Percentiles rank a stretch among this genome's conserved stretches.
phyloP scores from a whole-genome alignment of 306 rosid genomes.

The Ceratonia siliqua region DNA sequence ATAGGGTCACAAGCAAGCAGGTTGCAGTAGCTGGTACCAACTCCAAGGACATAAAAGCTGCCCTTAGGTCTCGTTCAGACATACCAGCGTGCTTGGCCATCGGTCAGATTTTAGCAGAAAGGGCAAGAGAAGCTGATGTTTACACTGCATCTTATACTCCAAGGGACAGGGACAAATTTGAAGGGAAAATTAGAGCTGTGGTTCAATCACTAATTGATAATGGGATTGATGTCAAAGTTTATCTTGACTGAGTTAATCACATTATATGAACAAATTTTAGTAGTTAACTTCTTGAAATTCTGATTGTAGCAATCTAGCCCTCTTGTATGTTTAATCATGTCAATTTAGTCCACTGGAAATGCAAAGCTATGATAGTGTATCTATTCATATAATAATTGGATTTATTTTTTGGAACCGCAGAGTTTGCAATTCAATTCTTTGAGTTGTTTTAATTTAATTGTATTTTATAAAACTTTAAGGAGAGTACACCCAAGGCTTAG shows the following conservation, averaged over 20 bases:
- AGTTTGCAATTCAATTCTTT: neutral
- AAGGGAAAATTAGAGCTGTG: constrained; percentile 96
- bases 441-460: neutral
- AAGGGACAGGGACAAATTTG: constrained; percentile 88
- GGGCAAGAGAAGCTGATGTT: constrained; percentile 95
- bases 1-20: constrained; percentile 86
- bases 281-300: neutral
- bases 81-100: constrained; percentile 90
- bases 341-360: neutral
- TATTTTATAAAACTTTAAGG: neutral
- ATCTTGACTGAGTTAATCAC: constrained; percentile 57
- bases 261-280: neutral
- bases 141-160: constrained; percentile 84
- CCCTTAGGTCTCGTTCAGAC: constrained; percentile 78
- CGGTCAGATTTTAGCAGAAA: constrained; percentile 76
- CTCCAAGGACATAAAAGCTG: constrained; percentile 94
- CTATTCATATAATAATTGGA: neutral
- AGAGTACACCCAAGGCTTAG: neutral
- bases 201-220: constrained; percentile 93
- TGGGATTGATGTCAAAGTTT: constrained; percentile 88
- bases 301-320: neutral
- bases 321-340: constrained; percentile 14
- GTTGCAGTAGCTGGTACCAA: constrained; percentile 98
- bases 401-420: neutral
- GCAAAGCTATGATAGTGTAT: neutral